phyloP scores from a whole-genome alignment of 2,329 filamentous ascomycete species.

The Amesomyces nigricolor region DNA sequence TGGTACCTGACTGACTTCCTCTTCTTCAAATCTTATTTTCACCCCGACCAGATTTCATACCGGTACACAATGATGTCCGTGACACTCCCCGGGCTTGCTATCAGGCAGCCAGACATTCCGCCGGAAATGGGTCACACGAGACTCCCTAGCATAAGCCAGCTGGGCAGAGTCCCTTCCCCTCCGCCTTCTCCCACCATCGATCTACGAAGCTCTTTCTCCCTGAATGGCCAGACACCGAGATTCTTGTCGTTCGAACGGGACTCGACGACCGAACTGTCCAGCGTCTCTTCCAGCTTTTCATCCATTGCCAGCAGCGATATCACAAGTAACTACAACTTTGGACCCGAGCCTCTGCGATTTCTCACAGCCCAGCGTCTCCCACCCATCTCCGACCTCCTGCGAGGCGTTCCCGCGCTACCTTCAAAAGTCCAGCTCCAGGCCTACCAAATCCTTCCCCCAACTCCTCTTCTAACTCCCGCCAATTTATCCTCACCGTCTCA shows the following conservation, averaged over 20 bases:
- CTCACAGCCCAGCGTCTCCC: constrained; percentile 9
- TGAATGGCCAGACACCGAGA: neutral
- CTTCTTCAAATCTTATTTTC: neutral
- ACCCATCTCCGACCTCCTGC: constrained; percentile 15
- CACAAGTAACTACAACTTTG: neutral
- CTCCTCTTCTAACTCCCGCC: constrained; percentile 7
- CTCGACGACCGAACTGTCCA: neutral
- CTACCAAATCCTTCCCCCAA: neutral
- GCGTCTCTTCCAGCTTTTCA: neutral
- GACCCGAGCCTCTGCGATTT: neutral
- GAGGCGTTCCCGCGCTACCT: constrained; percentile 5
- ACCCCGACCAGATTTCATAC: neutral
- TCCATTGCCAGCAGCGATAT: neutral
- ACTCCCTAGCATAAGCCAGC: constrained; percentile 11
- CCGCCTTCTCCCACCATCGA: neutral
- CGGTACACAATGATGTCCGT: neutral
- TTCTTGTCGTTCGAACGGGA: neutral
- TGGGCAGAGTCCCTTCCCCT: constrained; percentile 2
- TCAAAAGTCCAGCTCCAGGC: neutral
- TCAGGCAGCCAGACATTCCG: neutral
- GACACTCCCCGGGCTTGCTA: neutral
- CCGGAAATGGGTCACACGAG: neutral
- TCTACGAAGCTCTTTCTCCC: neutral
- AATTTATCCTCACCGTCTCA: neutral
- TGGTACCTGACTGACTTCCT: neutral